Base-by-base conservation (phyloP, 148 eudicot genomes). In the Rhododendron vialii region DNA sequence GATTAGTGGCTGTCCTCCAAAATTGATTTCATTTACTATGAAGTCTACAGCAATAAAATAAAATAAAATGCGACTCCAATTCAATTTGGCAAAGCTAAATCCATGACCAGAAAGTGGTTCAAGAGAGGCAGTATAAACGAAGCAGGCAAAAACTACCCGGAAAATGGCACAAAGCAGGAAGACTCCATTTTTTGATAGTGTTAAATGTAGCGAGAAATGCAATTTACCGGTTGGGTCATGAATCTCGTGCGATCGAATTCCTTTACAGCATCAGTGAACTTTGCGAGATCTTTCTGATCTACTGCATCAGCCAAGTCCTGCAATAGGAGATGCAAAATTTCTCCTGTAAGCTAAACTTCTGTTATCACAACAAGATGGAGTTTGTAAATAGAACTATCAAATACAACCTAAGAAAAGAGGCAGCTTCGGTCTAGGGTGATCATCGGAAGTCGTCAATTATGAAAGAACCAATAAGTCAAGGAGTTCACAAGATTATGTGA, bases 261-360 rank as follows among this genome's bases (percentile, higher is more conserved):
- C 86, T 90, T 91, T 61, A 91, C 87, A 85, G 89, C 92, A 77
- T 86, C 89, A 75, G 90, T 89, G 57, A 89, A 92, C 85, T 87
- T 88, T 14, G 84, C 89, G 33, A 93, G 80, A 85, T 92, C 93
- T 86, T 89, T 92, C 81, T 92, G 91, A 88, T 93, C 93, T 82
- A 92, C 30, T 85, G 95, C 92, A 86, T 91, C 87, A 83, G 93
- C 93, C 90, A 93, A 88, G 83, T 87, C 88, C 95, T 93, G 81
- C 71, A 71, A 81, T 45, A 36, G 33, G 35, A 80, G 47, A 36
- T 18, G 63, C 63, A 76, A 45, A 51, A 55, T 50, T 17, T 30
- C 22, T 65, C 51, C 22, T 61, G 18, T 77, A 17, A 61, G 57
- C 75, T 22, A 57, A 76, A 76, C 17, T 79, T 48, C 9, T 26